phyloP scores from a whole-genome alignment of 176 grass and related monocot genomes.

The Lolium rigidum region DNA sequence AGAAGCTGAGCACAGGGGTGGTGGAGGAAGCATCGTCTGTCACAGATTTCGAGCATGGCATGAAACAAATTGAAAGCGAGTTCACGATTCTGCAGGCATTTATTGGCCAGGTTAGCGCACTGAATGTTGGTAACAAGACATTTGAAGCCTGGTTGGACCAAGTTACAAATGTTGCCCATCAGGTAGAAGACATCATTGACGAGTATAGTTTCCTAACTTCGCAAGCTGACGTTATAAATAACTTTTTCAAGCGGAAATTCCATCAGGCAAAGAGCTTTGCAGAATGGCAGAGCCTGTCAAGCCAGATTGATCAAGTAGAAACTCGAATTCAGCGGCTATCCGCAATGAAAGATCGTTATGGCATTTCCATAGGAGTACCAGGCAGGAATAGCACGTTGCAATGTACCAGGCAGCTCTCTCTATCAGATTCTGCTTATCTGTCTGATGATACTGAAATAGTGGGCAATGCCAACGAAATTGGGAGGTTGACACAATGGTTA shows the following conservation, averaged over 20 bases:
- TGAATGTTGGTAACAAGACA: slow-evolving; percentile 21
- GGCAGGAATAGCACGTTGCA: slow-evolving; percentile 17
- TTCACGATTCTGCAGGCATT: slow-evolving; percentile 52
- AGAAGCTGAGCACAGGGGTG: slow-evolving; percentile 4
- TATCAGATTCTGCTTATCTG: slow-evolving; percentile 43
- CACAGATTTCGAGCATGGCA: slow-evolving; percentile 45
- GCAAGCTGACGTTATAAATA: not conserved
- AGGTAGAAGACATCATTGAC: slow-evolving; percentile 65
- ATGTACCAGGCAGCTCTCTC: not conserved
- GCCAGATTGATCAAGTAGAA: slow-evolving; percentile 50
- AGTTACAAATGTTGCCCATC: slow-evolving; percentile 45
- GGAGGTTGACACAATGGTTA: slow-evolving; percentile 39
- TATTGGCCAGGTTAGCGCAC: slow-evolving; percentile 32
- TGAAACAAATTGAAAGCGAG: slow-evolving; percentile 49
- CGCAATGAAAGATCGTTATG: slow-evolving; percentile 49
- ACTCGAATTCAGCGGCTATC: slow-evolving; percentile 41
- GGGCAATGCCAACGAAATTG: slow-evolving; percentile 39
- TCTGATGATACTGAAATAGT: slow-evolving; percentile 42
- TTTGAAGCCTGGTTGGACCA: slow-evolving; percentile 47
- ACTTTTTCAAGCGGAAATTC: slow-evolving; percentile 50
- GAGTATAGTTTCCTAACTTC: slow-evolving; percentile 52
- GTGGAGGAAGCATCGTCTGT: slow-evolving; percentile 35
- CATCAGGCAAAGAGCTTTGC: slow-evolving; percentile 37
- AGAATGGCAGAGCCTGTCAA: slow-evolving; percentile 29
- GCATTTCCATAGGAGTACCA: not conserved